phyloP scores from a whole-genome alignment of 352 stramenopile species.

The Phytophthora pinifolia region DNA sequence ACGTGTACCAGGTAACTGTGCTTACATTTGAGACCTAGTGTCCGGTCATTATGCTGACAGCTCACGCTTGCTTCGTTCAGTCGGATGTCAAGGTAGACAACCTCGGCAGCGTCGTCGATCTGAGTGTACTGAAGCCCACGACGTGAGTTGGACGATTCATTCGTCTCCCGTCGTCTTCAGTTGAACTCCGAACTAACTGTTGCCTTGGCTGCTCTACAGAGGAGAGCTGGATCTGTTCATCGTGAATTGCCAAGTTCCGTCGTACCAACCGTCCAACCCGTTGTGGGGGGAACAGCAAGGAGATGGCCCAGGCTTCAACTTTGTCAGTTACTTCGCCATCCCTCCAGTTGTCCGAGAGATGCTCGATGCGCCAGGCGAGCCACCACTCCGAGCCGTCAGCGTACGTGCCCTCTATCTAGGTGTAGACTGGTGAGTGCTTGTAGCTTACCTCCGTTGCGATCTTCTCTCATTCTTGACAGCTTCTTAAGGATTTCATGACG shows the following conservation, averaged over 20 bases:
- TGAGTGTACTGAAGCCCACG: constrained; percentile 40
- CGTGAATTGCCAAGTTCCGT: constrained; percentile 86
- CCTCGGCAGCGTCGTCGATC: constrained; percentile 65
- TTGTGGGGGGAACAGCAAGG: constrained; percentile 79
- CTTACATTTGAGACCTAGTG: not conserved
- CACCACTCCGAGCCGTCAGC: constrained; percentile 50
- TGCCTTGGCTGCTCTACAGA: constrained; percentile 13
- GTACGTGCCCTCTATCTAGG: constrained; percentile 15
- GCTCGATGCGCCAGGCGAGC: constrained; percentile 40
- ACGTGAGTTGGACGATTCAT: constrained; percentile 19
- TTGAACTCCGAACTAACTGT: not conserved
- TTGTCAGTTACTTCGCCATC: constrained; percentile 80
- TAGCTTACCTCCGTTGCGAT: not conserved
- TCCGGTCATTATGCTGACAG: not conserved
- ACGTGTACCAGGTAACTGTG: constrained; percentile 63
- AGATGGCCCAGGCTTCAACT: constrained; percentile 78
- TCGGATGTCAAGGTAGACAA: constrained; percentile 75
- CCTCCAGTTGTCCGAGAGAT: constrained; percentile 51
- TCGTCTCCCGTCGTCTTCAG: not conserved
- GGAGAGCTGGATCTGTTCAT: constrained; percentile 65
- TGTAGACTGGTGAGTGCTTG: not conserved
- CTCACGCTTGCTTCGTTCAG: constrained; percentile 28
- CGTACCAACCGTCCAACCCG: constrained; percentile 80
- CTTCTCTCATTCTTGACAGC: constrained; percentile 11
- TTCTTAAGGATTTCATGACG: constrained; percentile 41